Base-by-base conservation (phyloP, 2,329 filamentous ascomycete genomes). In the Xylariaceae sp. region DNA sequence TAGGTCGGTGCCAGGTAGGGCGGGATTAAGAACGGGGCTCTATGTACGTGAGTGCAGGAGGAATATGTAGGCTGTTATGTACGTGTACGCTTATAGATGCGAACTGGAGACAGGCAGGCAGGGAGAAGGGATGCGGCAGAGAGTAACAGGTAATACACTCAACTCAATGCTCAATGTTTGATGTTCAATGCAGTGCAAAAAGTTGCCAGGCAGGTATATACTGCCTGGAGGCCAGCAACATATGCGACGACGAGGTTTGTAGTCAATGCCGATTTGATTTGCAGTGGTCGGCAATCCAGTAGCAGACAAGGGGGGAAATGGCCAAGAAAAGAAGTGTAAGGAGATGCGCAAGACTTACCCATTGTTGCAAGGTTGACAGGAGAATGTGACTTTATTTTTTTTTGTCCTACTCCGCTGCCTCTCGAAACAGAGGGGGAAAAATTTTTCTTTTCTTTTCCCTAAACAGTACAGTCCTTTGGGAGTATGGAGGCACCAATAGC, bases 141-240 rank as follows among this genome's bases (percentile, higher is more conserved):
- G 51, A 51, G 44, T 42, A 58, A 59, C 35, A 51, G 51, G 57
- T 49, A 58, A 54, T 40, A 57, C 56, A 58, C 48, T 57, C 53
- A 59, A 30, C 40, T 54, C 32, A 53, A 42, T 51, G 41, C 20
- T 23, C 18, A 21, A 29, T 26, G 36, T 13, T 41, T 45, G 46
- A 95, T 71, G 65, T 95, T 89, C 42, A 86, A 75, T 72, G 96
- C 90, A 41, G 73, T 39, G 77, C 74, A 2, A 76, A 76, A 60
- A 77, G 75, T 53, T 87, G 73, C 26, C 13, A 47, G 40, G n/a
- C 21, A 42, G 21, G 33, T 35, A 39, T 18, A 26, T 48, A 33
- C 29, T 23, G 52, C 13, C 35, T 10, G 35, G 30, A 30, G 33
- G 35, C 33, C 26, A 29, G 30, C 33, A 18, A 39, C n/a, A 44